A percentile compares a stretch with the other conserved stretches of the same genome.
Evolutionary conservation across 305 asterid species (phyloP).

Genomic region (Solanum chacoense): DNA sequence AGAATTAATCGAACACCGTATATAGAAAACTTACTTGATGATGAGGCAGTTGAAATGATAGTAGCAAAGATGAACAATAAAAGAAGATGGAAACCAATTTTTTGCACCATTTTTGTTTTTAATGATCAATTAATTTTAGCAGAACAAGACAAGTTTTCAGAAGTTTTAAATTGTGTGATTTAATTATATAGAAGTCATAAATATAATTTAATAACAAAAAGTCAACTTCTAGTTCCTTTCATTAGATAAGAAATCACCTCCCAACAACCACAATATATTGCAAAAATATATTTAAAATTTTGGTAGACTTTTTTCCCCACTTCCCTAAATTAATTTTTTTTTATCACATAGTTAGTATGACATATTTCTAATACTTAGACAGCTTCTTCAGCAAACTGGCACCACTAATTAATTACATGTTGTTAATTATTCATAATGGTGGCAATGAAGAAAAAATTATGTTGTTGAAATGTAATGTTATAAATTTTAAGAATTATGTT

Average conservation of each 20-base stretch:
- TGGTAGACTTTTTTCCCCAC: neutral
- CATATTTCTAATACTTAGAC: neutral
- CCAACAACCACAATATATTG: neutral
- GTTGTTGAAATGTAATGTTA: neutral
- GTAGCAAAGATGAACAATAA: neutral
- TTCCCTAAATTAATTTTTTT: neutral
- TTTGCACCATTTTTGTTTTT: neutral
- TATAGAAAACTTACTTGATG: neutral
- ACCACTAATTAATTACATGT: neutral
- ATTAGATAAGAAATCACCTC: neutral
- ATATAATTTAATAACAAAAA: neutral
- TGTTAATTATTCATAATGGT: neutral
- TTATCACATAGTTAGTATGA: neutral
- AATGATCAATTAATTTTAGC: neutral
- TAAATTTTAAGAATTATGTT: neutral
- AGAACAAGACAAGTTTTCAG: neutral
- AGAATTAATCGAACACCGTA: neutral
- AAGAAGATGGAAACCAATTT: neutral
- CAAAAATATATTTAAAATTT: neutral
- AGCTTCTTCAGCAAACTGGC: neutral
- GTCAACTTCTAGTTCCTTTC: neutral
- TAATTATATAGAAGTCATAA: neutral
- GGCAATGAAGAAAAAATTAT: neutral
- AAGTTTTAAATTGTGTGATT: neutral
- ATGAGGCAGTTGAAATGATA: neutral